Percentiles rank a stretch among this genome's conserved stretches.
These are phyloP conservation scores for Paecilomyces fulvus DNA, from an alignment of 2,329 filamentous ascomycete genomes.

Conservation along the genomic window DNA sequence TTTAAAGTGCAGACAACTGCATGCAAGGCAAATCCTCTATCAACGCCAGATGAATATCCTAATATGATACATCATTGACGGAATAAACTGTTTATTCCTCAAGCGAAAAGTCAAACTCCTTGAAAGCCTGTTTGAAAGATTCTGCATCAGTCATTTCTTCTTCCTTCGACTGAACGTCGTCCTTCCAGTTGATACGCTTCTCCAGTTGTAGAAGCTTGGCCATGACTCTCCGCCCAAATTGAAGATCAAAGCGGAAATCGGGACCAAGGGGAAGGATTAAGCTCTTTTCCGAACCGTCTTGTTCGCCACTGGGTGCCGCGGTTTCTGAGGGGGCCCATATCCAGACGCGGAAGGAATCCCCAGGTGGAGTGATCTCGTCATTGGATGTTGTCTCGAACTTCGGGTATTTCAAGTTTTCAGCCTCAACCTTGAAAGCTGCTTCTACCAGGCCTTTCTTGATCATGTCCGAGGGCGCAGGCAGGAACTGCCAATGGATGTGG, in stretches of 20 bases:
- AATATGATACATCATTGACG: background rate
- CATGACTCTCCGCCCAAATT: constrained; percentile 80
- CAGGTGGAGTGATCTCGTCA: constrained; percentile 35
- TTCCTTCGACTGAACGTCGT: constrained; percentile 65
- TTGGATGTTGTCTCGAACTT: constrained; percentile 38
- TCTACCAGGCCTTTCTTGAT: constrained; percentile 69
- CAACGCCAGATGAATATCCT: background rate
- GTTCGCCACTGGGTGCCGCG: constrained; percentile 3
- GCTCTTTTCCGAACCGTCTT: constrained; percentile 52
- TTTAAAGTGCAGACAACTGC: background rate
- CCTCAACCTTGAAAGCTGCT: constrained; percentile 79
- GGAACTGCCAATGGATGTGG: constrained; percentile 88
- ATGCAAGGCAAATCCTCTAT: background rate
- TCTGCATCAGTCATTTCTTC: constrained; percentile 74
- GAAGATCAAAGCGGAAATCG: constrained; percentile 73
- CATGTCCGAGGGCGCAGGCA: constrained; percentile 63
- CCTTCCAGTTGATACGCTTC: constrained; percentile 71
- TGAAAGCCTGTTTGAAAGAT: constrained; percentile 72
- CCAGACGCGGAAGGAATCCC: constrained; percentile 72
- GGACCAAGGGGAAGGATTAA: constrained; percentile 66
- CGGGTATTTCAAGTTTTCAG: constrained; percentile 62
- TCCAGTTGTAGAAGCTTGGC: constrained; percentile 81
- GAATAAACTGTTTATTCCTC: constrained; percentile 14
- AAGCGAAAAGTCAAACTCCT: constrained; percentile 75
- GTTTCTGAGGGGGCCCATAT: constrained; percentile 52